Base-by-base conservation (phyloP, 2,329 filamentous ascomycete genomes). In the Alternaria brassicae region DNA sequence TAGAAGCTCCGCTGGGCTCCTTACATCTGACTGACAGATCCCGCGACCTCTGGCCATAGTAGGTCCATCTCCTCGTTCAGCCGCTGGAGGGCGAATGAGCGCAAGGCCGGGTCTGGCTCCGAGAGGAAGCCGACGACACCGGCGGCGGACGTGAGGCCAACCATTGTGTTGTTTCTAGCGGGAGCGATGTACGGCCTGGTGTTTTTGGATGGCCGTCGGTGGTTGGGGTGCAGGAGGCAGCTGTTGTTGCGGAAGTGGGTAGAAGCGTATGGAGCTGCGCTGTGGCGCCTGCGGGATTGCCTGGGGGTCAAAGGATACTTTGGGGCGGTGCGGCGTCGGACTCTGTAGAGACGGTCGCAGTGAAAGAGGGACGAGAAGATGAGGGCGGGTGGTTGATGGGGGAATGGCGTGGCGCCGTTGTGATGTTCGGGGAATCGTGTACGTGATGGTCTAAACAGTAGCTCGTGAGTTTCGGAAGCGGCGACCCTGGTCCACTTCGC, bases 61-160 rank as follows among this genome's bases (percentile, higher is more conserved):
- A 94, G 91, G 79, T 98, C 93, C 73, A 99, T 96, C 76, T 98
- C 91, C 72, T 95, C 91, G 81, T 99, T 97, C 74, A 99, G 87
- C 69, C 92, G 93, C 82, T 97, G 91, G 69, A 99, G 85, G 67
- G 95, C 95, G 78, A 97, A 99, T 71, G 94, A 88, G 84, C 93
- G 93, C 80, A 99, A 89, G 80, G 96, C 92, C 57, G 91, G 87
- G 81, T 98, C 95, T 72, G 96, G 93, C 78, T 99, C 95, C 69
- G 92, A 91, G 64, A 99, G 87, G 80, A 97, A 97, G 82, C 93
- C 94, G 77, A 99, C 88, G 60, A 99, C 89, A 79, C 95, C 95
- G 69, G 92, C 94, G 69, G 95, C 95, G 71, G 94, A 97, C 75
- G 93, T 92, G 78, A 98, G 87, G 78, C 91, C 92, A 78, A 95